Percentiles rank a stretch among this genome's conserved stretches.
These are phyloP conservation scores for Puccinia triticina DNA, from an alignment of 1,284 basidiomycete genomes.

Conservation along the genomic window DNA sequence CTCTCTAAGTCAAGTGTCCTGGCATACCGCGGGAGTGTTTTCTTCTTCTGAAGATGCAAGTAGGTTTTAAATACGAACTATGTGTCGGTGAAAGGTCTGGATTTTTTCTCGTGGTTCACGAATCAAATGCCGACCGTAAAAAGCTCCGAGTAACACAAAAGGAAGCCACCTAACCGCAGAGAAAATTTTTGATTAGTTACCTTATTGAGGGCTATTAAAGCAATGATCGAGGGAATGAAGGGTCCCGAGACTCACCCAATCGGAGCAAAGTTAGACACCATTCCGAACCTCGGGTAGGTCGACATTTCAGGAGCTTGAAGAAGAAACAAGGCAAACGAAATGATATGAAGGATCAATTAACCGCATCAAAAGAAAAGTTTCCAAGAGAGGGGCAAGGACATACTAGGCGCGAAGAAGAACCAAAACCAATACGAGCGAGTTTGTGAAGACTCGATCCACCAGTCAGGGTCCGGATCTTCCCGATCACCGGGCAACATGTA, in stretches of 20 bases:
- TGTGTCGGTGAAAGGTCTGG: constrained; percentile 1
- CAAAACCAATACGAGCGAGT: constrained; percentile 46
- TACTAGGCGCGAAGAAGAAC: constrained; percentile 36
- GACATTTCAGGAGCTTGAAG: constrained; percentile 33
- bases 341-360: not conserved
- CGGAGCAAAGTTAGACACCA: constrained; percentile 42
- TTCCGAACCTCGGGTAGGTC: constrained; percentile 22
- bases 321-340: not conserved
- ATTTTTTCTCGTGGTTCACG: constrained; percentile 24
- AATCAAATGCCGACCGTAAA: constrained; percentile 30
- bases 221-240: not conserved
- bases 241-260: constrained; percentile 9
- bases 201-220: not conserved
- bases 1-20: not conserved
- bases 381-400: not conserved
- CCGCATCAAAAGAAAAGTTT: not conserved
- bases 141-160: constrained; percentile 33
- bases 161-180: constrained; percentile 2
- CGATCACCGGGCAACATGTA: constrained; percentile 41
- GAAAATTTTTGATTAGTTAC: not conserved
- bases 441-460: constrained; percentile 38
- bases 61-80: not conserved
- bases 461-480: constrained; percentile 35
- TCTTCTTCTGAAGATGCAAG: not conserved
- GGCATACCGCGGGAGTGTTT: too few relatives aligned